phyloP scores from a whole-genome alignment of 2,329 filamentous ascomycete species.

The Elsinoe necatrix region DNA sequence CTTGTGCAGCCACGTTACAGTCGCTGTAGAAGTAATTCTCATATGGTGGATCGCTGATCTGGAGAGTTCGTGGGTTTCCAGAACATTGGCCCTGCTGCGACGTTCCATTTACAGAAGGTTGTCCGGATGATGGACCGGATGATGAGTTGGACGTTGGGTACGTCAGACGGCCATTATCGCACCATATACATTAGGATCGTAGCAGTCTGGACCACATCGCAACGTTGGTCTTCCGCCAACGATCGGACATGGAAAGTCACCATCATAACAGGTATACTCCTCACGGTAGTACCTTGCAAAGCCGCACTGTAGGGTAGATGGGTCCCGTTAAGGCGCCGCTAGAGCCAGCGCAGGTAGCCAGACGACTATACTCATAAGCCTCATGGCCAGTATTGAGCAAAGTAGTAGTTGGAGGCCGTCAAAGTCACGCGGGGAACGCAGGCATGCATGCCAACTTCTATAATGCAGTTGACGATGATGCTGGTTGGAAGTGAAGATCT shows the following conservation, averaged over 20 bases:
- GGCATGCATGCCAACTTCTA: neutral
- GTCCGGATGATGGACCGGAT: conserved; percentile 16
- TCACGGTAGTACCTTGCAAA: conserved; percentile 7
- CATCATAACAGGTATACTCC: conserved; percentile 34
- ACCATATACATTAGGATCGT: conserved; percentile 29
- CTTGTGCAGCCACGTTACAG: conserved; percentile 51
- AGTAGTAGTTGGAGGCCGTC: neutral
- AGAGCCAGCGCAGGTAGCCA: neutral
- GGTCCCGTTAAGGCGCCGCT: neutral
- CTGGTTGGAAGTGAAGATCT: neutral
- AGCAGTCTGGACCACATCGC: conserved; percentile 32
- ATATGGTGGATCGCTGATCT: conserved; percentile 50
- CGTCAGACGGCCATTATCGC: conserved; percentile 20
- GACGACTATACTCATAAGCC: neutral
- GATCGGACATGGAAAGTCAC: conserved; percentile 32
- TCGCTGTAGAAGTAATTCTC: conserved; percentile 60
- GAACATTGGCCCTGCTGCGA: conserved; percentile 17
- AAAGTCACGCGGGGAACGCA: neutral
- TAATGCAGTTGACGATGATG: neutral
- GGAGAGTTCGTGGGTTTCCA: conserved; percentile 31
- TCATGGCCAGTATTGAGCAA: neutral
- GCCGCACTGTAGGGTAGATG: conserved; percentile 1
- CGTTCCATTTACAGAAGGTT: neutral
- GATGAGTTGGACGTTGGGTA: conserved; percentile 20
- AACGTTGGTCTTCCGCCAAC: conserved; percentile 28